Evolutionary conservation across 148 eudicot genomes (phyloP).

Genomic region (Fallopia convolvulus): DNA sequence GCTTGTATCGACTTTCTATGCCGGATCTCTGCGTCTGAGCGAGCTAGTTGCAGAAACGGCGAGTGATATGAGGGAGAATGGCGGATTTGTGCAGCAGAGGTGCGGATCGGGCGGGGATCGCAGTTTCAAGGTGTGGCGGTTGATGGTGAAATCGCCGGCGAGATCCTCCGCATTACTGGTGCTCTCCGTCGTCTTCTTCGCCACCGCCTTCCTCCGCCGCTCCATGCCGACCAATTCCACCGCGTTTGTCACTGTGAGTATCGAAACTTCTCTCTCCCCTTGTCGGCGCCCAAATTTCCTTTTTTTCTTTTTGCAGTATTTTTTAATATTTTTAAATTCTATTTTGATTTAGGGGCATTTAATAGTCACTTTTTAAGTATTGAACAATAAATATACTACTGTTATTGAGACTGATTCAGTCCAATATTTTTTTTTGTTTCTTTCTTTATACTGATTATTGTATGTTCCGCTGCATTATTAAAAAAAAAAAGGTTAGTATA

Average conservation of each 20-base stretch:
- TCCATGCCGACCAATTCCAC: conserved; percentile 10
- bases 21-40: background rate
- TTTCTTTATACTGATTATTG: background rate
- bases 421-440: background rate
- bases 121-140: conserved; percentile 10
- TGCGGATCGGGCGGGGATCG: conserved; percentile 13
- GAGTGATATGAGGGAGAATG: background rate
- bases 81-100: background rate
- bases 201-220: conserved; percentile 32
- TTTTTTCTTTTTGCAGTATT: background rate
- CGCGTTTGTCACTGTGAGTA: background rate
- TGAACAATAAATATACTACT: background rate
- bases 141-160: conserved; percentile 21
- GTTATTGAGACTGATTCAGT: background rate
- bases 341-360: background rate
- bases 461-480: background rate
- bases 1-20: background rate
- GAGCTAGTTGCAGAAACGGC: background rate
- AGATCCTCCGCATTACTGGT: conserved; percentile 30
- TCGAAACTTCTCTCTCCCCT: background rate
- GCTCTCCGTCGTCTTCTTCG: conserved; percentile 28
- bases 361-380: background rate
- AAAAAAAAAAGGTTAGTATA: background rate
- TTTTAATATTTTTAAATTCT: background rate
- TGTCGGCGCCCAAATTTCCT: conserved; percentile 2